Base-by-base conservation (phyloP, 805 yeast species). In the Deakozyma indianensis region DNA sequence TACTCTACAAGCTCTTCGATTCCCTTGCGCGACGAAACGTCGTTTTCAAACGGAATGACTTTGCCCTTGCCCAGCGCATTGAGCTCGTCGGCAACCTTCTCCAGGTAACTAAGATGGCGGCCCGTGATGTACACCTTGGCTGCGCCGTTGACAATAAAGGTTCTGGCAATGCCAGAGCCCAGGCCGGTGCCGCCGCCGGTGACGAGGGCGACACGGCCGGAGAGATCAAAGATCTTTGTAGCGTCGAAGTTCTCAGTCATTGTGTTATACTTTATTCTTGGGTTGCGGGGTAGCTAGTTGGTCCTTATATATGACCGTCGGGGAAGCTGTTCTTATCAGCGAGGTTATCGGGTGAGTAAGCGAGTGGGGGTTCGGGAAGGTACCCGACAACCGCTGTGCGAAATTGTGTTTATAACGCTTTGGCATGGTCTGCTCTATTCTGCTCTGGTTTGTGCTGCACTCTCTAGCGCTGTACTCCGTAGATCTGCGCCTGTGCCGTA, bases 101-200 rank as follows among this genome's bases (percentile, higher is more conserved):
- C 63, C 41, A 78, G 70, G 1, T 75, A 77, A 35, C 66, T 61
- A 23, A 60, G 63, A 49, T 75, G 73, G 60, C 83, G 64, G 3
- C 80, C 73, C 3, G 78, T 71, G 50, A 74, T 66, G 22, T 77
- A 78, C 18, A 81, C 72, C 5, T 71, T 59, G 47, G 75, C 74
- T 3, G 85, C 85, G 43, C 86, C 87, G 1, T 83, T 83, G 58
- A 78, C 83, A 32, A 82, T 77, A 51, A 70, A 78, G 1, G 80
- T 81, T 56, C 74, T 77, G 42, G 85, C 83, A 35, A 79, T 77
- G 4, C 80, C 81, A 50, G 63, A 73, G 3, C 87, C 87, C 47
- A 81, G 77, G 24, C 88, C 90, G 41, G 80, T 71, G n/a, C 85
- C 78, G 15, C 82, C 83, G 43, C 90, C 90, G 14, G 88, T 81